Evolutionary conservation across 768 basidiomycete genomes (phyloP), one percentile per base, ranked within the genome.

Genomic region (Lentinula sp.): DNA sequence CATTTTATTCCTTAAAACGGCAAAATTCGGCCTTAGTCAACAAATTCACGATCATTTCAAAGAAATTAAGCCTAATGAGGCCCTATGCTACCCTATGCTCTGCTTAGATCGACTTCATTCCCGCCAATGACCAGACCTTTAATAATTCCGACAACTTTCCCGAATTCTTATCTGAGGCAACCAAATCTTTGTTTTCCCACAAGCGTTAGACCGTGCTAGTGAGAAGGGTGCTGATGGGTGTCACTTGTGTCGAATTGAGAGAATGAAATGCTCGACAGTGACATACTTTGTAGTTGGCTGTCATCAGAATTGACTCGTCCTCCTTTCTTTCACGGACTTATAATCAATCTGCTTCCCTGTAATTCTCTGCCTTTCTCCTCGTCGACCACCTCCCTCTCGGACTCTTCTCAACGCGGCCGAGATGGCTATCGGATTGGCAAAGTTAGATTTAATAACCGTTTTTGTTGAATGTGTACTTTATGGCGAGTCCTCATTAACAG

Each of bases 391-490:
- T 32, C 8, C 7, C 49, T 50, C 15, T 9, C 13, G 5, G 8
- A 6, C 32, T 28, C 49, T 18, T 13, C 49, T 53, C 52, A 18
- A 13, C 52, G 9, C 36, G 28, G 28, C 28, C 35, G 16, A n/a
- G 13, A 54, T 54, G 53, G 37, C 18, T 23, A 20, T 54, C 7
- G 37, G 16, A 16, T 36, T 54, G 13, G 53, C 35, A 6, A 36
- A 54, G 33, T 23, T 54, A 18, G 37, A 41, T 41, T 4, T 54
- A 35, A 23, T 54, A 39, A 12, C 53, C 12, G 37, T 54, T 54
- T 57, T 57, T 35, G 42, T 57, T 41, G 56, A 57, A 46, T 32
- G 42, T 32, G 42, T 57, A 33, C 56, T 57, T 10, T 57, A 57
- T 12, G 56, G 56, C 35, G 42, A 28, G 39, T 13, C 16, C 9